These are phyloP conservation scores for Boletus semigastroideus DNA, from an alignment of 1,284 basidiomycete genomes.

Conservation along the genomic window DNA sequence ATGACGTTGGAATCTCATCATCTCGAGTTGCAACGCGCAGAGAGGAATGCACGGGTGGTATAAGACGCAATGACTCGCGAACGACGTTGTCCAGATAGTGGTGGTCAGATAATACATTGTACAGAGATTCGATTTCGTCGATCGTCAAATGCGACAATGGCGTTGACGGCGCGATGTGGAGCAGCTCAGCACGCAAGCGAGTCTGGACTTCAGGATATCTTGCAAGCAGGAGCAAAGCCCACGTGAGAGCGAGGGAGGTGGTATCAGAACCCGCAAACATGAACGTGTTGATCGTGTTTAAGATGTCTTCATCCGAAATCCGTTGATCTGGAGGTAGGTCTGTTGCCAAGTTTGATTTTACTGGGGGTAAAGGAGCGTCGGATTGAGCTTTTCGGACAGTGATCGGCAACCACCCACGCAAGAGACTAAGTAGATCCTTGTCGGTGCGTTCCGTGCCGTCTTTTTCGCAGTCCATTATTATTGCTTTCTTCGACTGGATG, in stretches of 20 bases:
- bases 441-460: constrained; percentile 48
- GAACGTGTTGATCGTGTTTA: constrained; percentile 82
- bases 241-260: constrained; percentile 74
- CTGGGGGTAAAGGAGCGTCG: constrained; percentile 39
- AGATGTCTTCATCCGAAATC: constrained; percentile 78
- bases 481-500: constrained; percentile 70
- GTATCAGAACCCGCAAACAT: constrained; percentile 88
- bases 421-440: constrained; percentile 65
- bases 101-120: constrained; percentile 56
- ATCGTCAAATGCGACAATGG: constrained; percentile 43
- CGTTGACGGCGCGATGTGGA: constrained; percentile 40
- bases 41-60: constrained; percentile 80
- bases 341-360: constrained; percentile 69
- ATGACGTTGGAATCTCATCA: constrained; percentile 69
- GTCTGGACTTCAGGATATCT: constrained; percentile 60
- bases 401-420: constrained; percentile 46
- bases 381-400: neutral
- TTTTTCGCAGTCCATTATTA: constrained; percentile 55
- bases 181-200: constrained; percentile 62
- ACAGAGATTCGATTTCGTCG: constrained; percentile 62
- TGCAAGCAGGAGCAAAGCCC: constrained; percentile 73
- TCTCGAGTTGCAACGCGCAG: constrained; percentile 72
- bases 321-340: constrained; percentile 65
- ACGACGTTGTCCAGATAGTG: constrained; percentile 76
- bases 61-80: constrained; percentile 70